Evolutionary conservation across 2,329 filamentous ascomycete genomes (phyloP).

Genomic region (Alternaria sp.): DNA sequence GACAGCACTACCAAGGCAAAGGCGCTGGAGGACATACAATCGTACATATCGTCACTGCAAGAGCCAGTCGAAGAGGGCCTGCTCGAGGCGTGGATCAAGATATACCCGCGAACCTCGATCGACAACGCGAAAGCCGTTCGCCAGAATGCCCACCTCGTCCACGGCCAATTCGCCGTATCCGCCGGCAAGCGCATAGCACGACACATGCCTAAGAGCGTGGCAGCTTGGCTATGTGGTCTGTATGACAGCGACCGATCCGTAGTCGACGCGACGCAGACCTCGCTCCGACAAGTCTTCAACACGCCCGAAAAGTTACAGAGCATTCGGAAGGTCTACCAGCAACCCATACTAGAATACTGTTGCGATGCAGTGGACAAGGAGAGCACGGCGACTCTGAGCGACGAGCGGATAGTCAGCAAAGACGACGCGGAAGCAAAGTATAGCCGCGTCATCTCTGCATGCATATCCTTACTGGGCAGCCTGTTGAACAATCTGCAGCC

Average conservation of each 20-base stretch:
- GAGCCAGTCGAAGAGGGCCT: conserved; percentile 78
- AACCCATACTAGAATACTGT: conserved; percentile 81
- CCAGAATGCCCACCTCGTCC: conserved; percentile 80
- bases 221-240: conserved; percentile 87
- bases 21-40: conserved; percentile 82
- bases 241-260: conserved; percentile 85
- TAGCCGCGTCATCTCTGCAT: conserved; percentile 73
- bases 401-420: conserved; percentile 80
- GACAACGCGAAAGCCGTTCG: conserved; percentile 87
- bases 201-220: conserved; percentile 77
- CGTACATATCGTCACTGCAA: conserved; percentile 65
- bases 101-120: conserved; percentile 89
- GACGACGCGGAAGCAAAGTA: conserved; percentile 91
- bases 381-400: conserved; percentile 81
- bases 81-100: conserved; percentile 85
- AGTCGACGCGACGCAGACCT: conserved; percentile 76
- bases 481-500: conserved; percentile 55
- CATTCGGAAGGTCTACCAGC: conserved; percentile 83
- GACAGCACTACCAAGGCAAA: conserved; percentile 91
- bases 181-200: conserved; percentile 83
- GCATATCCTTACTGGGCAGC: conserved; percentile 61
- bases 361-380: conserved; percentile 78
- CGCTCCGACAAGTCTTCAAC: conserved; percentile 75
- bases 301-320: conserved; percentile 78
- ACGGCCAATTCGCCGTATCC: conserved; percentile 65